Percentiles rank a stretch among this genome's conserved stretches.
Evolutionary conservation across 2,329 filamentous ascomycete species (phyloP).

Genomic region (Macroventuria anomochaeta): DNA sequence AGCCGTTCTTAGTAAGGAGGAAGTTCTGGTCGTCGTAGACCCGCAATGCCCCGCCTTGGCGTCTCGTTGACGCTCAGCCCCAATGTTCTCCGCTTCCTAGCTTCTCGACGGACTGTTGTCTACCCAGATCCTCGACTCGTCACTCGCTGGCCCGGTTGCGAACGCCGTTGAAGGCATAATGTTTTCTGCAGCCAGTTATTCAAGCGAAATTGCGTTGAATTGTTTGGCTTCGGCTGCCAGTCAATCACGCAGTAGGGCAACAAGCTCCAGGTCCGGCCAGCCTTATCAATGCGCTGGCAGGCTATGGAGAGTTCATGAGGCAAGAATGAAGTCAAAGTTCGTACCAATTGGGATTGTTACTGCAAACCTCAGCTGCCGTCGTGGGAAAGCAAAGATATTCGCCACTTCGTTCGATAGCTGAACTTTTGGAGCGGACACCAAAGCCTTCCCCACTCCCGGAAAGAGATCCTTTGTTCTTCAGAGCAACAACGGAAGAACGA

Average conservation of each 20-base stretch:
- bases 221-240: not conserved
- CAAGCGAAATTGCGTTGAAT: conserved; percentile 10
- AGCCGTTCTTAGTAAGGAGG: not conserved
- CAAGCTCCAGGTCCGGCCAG: not conserved
- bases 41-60: conserved; percentile 17
- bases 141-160: conserved; percentile 3
- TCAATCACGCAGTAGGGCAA: not conserved
- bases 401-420: not conserved
- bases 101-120: conserved; percentile 5
- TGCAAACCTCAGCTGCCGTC: not conserved
- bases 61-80: conserved; percentile 5
- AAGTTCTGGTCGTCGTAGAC: not conserved
- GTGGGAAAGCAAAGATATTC: not conserved
- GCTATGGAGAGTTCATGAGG: not conserved
- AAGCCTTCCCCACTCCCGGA: not conserved
- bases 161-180: conserved; percentile 3
- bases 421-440: not conserved
- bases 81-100: conserved; percentile 12
- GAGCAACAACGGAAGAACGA: not conserved
- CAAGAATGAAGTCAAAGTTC: not conserved
- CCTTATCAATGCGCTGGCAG: not conserved
- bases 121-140: not conserved
- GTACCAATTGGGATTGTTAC: not conserved
- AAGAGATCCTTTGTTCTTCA: not conserved
- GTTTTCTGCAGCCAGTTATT: not conserved